Evolutionary conservation across 1,284 basidiomycete species (phyloP).

Genomic region (Exobasidium rhododendri): DNA sequence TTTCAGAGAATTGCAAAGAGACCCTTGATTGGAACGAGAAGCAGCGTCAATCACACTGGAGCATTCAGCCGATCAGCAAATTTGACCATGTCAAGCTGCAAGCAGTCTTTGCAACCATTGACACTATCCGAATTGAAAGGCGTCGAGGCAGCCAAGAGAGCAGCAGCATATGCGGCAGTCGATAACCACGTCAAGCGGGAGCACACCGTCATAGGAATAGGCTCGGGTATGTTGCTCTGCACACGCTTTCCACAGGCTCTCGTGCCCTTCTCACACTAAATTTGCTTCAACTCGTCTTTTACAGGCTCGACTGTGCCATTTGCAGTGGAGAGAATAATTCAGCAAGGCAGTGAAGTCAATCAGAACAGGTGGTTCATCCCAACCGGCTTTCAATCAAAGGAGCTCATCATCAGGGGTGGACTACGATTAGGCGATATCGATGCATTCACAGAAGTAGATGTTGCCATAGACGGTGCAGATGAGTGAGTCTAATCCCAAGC

Average conservation of each 20-base stretch:
- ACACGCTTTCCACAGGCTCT: background rate
- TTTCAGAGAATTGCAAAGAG: background rate
- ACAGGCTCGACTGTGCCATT: slow-evolving; percentile 91
- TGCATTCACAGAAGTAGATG: slow-evolving; percentile 73
- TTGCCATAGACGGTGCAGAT: slow-evolving; percentile 95
- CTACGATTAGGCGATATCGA: slow-evolving; percentile 80
- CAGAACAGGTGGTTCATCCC: slow-evolving; percentile 58
- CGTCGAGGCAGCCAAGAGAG: slow-evolving; percentile 67
- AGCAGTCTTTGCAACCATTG: slow-evolving; percentile 4
- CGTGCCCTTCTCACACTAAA: background rate
- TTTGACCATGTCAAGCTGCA: background rate
- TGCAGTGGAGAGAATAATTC: slow-evolving; percentile 88
- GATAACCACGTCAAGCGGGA: slow-evolving; percentile 79
- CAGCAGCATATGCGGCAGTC: slow-evolving; percentile 91
- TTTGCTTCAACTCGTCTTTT: slow-evolving; percentile 1
- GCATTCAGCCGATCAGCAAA: too few species aligned
- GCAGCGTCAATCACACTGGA: too few species aligned
- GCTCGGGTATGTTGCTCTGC: slow-evolving; percentile 30
- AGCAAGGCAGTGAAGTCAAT: slow-evolving; percentile 76
- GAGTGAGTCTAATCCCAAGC: slow-evolving; percentile 59
- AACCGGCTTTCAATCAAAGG: slow-evolving; percentile 86
- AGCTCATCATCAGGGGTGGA: slow-evolving; percentile 76
- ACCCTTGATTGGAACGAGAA: too few species aligned
- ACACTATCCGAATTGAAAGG: slow-evolving; percentile 41
- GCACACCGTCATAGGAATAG: slow-evolving; percentile 67